Conservation (phyloP, 2,329 filamentous ascomycete species). For the Bipolaris sorokiniana region DNA sequence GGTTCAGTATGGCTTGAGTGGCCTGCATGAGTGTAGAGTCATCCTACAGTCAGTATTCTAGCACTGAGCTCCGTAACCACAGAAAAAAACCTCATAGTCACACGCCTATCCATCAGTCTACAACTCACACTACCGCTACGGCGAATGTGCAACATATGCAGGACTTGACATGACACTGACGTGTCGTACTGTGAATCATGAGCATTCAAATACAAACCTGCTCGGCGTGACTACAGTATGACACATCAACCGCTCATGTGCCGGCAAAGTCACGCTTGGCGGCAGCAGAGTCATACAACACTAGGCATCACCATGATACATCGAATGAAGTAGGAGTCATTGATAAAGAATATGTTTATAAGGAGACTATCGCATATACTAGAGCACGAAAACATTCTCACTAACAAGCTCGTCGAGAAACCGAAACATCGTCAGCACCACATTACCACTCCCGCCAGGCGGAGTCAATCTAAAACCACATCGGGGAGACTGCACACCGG, state of each 20-base stretch:
- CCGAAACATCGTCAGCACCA: constrained; percentile 12
- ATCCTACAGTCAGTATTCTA: no score
- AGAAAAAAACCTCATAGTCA: no score
- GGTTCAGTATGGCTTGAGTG: no score
- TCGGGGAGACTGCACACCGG: constrained; percentile 46
- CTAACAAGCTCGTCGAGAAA: background rate
- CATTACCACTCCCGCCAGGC: constrained; percentile 36
- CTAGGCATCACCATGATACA: background rate
- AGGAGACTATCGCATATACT: constrained; percentile 24
- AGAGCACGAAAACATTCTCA: constrained; percentile 17
- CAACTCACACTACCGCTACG: background rate
- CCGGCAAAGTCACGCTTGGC: background rate
- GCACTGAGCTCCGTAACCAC: no score
- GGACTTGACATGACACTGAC: background rate
- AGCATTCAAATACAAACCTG: background rate
- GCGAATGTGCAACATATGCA: no score
- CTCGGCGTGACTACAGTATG: background rate
- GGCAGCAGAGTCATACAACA: constrained; percentile 3
- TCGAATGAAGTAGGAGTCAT: constrained; percentile 18
- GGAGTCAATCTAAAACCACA: constrained; percentile 47
- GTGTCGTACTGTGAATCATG: background rate
- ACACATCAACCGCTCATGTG: background rate
- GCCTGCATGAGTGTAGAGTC: no score
- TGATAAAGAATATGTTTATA: constrained; percentile 25
- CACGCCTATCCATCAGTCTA: no score